A percentile compares a stretch with the other conserved stretches of the same genome.
phyloP scores from a whole-genome alignment of 805 yeast species.

The Saturnispora hagleri region DNA sequence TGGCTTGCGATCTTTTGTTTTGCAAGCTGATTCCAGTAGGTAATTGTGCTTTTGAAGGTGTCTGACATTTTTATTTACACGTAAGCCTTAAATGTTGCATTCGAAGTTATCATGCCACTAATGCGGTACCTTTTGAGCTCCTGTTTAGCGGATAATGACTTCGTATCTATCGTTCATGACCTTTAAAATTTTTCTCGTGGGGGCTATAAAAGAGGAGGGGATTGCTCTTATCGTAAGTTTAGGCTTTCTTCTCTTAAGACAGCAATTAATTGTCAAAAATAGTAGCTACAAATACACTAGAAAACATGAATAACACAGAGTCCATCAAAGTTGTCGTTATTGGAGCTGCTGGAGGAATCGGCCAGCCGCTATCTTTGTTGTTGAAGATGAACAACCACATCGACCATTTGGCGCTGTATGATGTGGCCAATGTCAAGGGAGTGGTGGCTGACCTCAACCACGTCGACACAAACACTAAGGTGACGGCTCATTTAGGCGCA shows the following conservation, averaged over 20 bases:
- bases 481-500: slow-evolving; percentile 30
- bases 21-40: not conserved
- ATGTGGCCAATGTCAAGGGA: slow-evolving; percentile 48
- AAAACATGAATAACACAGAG: not conserved
- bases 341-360: slow-evolving; percentile 82
- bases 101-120: not conserved
- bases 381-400: slow-evolving; percentile 39
- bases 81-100: not conserved
- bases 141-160: not conserved
- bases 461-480: slow-evolving; percentile 40
- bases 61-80: slow-evolving; percentile 2
- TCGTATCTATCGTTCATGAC: not conserved
- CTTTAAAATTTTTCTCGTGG: not conserved
- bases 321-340: slow-evolving; percentile 59
- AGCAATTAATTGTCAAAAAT: not conserved
- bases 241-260: not conserved
- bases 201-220: not conserved
- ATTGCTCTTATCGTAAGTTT: not conserved
- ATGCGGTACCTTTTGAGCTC: not conserved
- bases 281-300: not conserved
- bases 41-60: slow-evolving; percentile 12
- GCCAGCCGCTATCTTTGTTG: slow-evolving; percentile 46
- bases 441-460: slow-evolving; percentile 48
- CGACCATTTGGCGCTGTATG: slow-evolving; percentile 39
- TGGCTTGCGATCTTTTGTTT: not conserved